Evolutionary conservation across 805 yeast species (phyloP).

Genomic region (Wickerhamomyces sydowiorum): DNA sequence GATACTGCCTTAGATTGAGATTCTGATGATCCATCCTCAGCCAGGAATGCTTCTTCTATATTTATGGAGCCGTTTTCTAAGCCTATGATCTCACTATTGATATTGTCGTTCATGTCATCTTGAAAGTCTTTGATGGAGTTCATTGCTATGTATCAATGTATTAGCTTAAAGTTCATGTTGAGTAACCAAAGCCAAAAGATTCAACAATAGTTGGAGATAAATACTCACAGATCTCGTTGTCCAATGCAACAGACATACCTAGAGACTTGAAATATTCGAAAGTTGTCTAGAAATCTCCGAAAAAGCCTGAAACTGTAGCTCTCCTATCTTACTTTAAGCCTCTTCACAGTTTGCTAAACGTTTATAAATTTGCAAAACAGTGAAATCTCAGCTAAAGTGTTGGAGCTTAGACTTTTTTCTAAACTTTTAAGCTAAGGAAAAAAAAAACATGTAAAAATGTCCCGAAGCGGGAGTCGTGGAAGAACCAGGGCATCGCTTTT

Average conservation of each 20-base stretch:
- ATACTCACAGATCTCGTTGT: background rate
- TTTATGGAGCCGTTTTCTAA: background rate
- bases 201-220: no score
- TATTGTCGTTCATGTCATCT: background rate
- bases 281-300: no score
- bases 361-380: no score
- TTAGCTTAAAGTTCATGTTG: no score
- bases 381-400: background rate
- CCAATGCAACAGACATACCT: background rate
- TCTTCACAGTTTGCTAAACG: no score
- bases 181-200: no score
- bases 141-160: background rate
- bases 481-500: background rate
- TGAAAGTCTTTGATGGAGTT: background rate
- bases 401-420: background rate
- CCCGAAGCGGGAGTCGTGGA: background rate
- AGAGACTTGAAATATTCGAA: no score
- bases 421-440: background rate
- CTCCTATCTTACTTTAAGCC: no score
- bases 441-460: conserved; percentile 2
- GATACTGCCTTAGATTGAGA: background rate
- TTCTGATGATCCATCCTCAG: background rate
- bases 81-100: background rate
- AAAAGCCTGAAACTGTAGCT: no score
- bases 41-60: background rate